Base-by-base conservation (phyloP, 2,329 filamentous ascomycete species). In the Onygenales sp. region DNA sequence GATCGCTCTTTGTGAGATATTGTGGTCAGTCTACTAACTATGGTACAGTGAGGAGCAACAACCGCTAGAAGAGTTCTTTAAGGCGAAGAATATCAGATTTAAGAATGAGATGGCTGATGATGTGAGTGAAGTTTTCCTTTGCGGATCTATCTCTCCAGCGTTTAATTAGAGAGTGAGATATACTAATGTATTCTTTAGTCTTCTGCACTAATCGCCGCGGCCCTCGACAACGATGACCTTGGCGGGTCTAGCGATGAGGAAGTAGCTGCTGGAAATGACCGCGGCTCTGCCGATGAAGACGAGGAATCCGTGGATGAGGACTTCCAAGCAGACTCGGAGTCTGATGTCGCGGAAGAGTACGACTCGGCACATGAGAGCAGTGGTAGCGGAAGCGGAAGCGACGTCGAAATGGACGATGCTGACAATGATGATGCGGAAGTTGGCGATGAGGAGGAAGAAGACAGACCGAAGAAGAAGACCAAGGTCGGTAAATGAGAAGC, bases 71-170 rank as follows among this genome's bases (percentile, higher is more conserved):
- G 85, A 86, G 61, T 98, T 98, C 76, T 96, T 98, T 81, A 93
- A 94, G 73, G 82, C 89, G 61, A 97, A 97, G 78, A 87, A 86
- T 56, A 81, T 98, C 65, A 88, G 92, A 52, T 91, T 94, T 54
- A 97, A 96, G 84, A 98, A 98, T 70, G 93, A 98, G 74, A 96
- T 98, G 76, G 86, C 94, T 57, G 93, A 96, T 67, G 93, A 98
- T 62, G 87, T 88, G 67, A 84, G 87, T 67, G 39, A 49, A 40
- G 13, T 21, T 13, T 27, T 11, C 40, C 39, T 44, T 42, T 6
- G 54, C 46, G 43, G 42, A 34, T 43, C 51, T 34, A 43, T 34
- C 13, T 21, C 13, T 51, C 50, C 31, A 36, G 14, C n/a, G 42
- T 37, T 31, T 39, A 6, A 6, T 14, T 10, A 6, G 27, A 51